phyloP scores from a whole-genome alignment of 148 eudicot species.

The Chenopodium album region DNA sequence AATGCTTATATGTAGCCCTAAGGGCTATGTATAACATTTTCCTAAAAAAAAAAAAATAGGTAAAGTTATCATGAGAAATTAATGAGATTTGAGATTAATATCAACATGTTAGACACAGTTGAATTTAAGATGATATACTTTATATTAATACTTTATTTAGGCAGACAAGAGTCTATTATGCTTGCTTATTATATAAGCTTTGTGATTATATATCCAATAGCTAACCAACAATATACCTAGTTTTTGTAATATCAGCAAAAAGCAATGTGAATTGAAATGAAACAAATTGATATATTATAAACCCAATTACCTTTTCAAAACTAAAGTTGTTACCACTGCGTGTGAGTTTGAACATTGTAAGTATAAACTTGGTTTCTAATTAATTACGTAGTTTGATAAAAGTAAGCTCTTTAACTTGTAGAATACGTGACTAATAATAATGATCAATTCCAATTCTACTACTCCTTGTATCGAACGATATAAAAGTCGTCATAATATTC shows the following conservation, averaged over 20 bases:
- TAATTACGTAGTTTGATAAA: not conserved
- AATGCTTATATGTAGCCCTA: too few relatives aligned
- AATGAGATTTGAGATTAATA: not conserved
- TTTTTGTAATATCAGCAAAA: conserved; percentile 1
- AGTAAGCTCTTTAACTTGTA: not conserved
- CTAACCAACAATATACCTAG: not conserved
- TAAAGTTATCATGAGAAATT: not conserved
- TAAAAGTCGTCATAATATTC: too few relatives aligned
- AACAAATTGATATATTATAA: not conserved
- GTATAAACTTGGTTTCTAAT: not conserved
- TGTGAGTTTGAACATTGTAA: not conserved
- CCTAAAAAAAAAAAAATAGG: too few relatives aligned
- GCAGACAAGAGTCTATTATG: not conserved
- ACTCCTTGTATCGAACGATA: too few relatives aligned
- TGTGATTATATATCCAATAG: not conserved
- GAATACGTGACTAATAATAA: too few relatives aligned
- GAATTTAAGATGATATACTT: not conserved
- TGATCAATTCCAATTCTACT: too few relatives aligned
- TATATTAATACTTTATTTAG: not conserved
- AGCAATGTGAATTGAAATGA: not conserved
- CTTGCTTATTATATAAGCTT: not conserved
- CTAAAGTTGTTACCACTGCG: not conserved
- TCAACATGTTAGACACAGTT: not conserved
- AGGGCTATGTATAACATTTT: too few relatives aligned
- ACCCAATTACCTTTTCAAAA: not conserved